Evolutionary conservation across 768 basidiomycete species (phyloP).

Genomic region (Phanerochaete sordida): DNA sequence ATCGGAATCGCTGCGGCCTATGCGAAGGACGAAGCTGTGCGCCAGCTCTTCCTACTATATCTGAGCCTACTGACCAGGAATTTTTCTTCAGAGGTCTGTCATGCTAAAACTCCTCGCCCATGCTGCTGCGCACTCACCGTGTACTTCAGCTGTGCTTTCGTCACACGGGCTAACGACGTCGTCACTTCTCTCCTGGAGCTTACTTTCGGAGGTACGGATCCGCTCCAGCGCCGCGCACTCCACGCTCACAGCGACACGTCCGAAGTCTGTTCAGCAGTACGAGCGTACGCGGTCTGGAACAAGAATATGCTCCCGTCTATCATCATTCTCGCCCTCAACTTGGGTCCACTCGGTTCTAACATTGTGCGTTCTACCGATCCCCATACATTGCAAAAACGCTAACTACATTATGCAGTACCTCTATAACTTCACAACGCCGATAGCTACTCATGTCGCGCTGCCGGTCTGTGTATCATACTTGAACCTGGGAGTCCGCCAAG

Average conservation of each 20-base stretch:
- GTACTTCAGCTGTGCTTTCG: not conserved
- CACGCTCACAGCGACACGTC: not conserved
- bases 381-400: not conserved
- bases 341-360: conserved; percentile 1
- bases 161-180: not conserved
- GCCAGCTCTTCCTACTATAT: not conserved
- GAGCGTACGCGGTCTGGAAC: conserved; percentile 5
- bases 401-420: not conserved
- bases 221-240: not conserved
- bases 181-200: not conserved
- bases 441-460: not conserved
- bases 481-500: not conserved
- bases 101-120: not conserved
- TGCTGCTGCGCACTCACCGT: too few relatives aligned
- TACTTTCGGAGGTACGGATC: not conserved
- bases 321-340: not conserved
- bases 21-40: not conserved
- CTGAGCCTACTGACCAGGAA: too few relatives aligned
- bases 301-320: not conserved
- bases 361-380: not conserved
- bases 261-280: conserved; percentile 4
- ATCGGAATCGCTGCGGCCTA: not conserved
- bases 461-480: not conserved
- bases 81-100: conserved; percentile 2
- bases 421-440: not conserved